Base-by-base conservation (phyloP, 345 rosid species). In the Lepidium sativum region DNA sequence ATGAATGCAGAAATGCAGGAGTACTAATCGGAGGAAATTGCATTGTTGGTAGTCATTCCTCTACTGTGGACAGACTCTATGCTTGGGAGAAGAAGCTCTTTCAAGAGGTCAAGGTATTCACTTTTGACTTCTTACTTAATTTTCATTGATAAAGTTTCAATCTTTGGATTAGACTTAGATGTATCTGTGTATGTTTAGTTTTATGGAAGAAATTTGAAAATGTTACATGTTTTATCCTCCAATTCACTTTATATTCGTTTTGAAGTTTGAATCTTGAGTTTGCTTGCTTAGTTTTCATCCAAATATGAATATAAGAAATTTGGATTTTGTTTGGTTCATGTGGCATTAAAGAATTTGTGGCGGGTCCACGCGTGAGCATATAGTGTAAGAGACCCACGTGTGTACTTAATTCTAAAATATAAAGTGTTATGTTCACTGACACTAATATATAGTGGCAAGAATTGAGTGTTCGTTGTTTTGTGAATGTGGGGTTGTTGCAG, bases 11-110 rank as follows among this genome's bases (percentile, higher is more conserved):
- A 50, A 80, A 78, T 32, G 25, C 73, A 35, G 76, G 72, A 17
- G 72, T 68, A 17, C n/a, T 47, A 3, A 34, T 55, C 1, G 56
- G 31, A 16, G 74, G 70, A 12, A 61, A 63, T 12, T 44, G 74
- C 54, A 68, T 64, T 47, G 74, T 63, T 40, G 74, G 74, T 51
- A 75, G 96, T 74, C 98, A 92, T 59, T 86, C 86, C 32, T 92
- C 92, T 9, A 89, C 97, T 4, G 82, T 88, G 10, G 98, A 89
- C 66, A 86, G 92, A 55, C 71, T 92, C 6, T 89, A 82, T 72
- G 96, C 97, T 47, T 92, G 98, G 98, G 98, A 89, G 84, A 89
- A 89, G 84, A 92, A 89, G 67, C 83, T 92, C 13, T 89, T 69
- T 79, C 82, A 79, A 67, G 98, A 92, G 58, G 98, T 89, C 65